These are phyloP conservation scores for Entophlyctis luteolus DNA, from an alignment of 192 early-diverging fungal species.

Conservation along the genomic window DNA sequence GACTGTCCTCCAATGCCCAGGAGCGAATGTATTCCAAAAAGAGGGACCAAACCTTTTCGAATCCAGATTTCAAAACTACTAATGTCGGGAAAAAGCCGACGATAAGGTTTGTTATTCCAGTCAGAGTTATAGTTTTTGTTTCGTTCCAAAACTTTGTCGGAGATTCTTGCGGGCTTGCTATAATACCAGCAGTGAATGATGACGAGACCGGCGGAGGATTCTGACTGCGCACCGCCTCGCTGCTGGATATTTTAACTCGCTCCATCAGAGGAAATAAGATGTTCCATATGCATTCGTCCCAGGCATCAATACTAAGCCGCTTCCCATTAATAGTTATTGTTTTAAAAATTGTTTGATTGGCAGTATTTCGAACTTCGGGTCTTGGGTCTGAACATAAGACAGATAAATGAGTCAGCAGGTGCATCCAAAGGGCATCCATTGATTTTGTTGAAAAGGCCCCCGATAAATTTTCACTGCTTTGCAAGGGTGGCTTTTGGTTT, in stretches of 20 bases:
- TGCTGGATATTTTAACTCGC: conserved; percentile 57
- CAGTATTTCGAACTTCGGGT: conserved; percentile 89
- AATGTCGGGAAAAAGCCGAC: conserved; percentile 63
- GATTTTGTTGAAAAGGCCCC: conserved; percentile 32
- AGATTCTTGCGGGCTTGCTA: conserved; percentile 43
- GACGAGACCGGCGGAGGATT: background rate
- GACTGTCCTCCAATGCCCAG: conserved; percentile 60
- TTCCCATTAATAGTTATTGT: conserved; percentile 86
- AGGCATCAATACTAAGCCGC: conserved; percentile 64
- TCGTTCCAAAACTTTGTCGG: conserved; percentile 85
- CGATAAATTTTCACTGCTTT: background rate
- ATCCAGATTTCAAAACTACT: conserved; percentile 54
- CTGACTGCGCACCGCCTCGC: conserved; percentile 19
- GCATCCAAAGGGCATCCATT: conserved; percentile 79
- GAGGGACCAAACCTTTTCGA: conserved; percentile 64
- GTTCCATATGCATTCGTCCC: conserved; percentile 82
- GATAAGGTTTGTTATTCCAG: conserved; percentile 66
- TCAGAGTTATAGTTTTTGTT: conserved; percentile 72
- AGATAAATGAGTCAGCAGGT: conserved; percentile 78
- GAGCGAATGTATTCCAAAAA: conserved; percentile 72
- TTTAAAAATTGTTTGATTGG: conserved; percentile 91
- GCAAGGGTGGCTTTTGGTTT: background rate
- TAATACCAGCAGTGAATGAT: background rate
- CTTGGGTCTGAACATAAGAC: conserved; percentile 77
- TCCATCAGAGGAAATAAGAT: conserved; percentile 80